Percentiles rank a stretch among this genome's conserved stretches.
phyloP scores from a whole-genome alignment of 306 rosid genomes.

The Vigna hirtella region DNA sequence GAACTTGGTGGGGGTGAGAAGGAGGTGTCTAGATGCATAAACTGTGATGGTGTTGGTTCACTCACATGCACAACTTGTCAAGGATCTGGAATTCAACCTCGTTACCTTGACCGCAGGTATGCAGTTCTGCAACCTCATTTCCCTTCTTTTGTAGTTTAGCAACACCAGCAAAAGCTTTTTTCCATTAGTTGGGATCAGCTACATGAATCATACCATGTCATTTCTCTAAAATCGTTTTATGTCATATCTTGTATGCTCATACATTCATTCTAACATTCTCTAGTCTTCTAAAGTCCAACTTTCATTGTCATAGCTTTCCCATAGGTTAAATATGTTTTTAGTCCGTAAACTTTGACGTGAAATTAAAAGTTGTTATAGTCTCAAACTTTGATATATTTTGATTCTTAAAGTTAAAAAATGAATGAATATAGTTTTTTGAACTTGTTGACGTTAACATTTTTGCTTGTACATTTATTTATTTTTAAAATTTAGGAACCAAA shows the following conservation, averaged over 20 bases:
- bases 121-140: conserved; percentile 21
- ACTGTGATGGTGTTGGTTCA: conserved; percentile 88
- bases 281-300: neutral
- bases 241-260: neutral
- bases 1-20: conserved; percentile 84
- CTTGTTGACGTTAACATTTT: no score
- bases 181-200: neutral
- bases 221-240: no score
- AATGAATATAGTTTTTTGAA: no score
- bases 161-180: neutral
- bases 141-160: neutral
- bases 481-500: no score
- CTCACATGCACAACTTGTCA: conserved; percentile 96
- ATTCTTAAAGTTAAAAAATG: no score
- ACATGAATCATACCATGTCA: neutral
- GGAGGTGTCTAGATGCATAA: conserved; percentile 88
- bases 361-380: no score
- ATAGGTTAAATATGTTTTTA: no score
- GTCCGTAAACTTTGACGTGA: no score
- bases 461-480: no score
- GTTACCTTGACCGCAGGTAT: conserved; percentile 97
- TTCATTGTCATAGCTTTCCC: neutral
- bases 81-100: conserved; percentile 98
- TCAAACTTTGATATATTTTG: no score
- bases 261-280: no score